Base-by-base conservation (phyloP, 2,329 filamentous ascomycete species). In the Juglanconis juglandina region DNA sequence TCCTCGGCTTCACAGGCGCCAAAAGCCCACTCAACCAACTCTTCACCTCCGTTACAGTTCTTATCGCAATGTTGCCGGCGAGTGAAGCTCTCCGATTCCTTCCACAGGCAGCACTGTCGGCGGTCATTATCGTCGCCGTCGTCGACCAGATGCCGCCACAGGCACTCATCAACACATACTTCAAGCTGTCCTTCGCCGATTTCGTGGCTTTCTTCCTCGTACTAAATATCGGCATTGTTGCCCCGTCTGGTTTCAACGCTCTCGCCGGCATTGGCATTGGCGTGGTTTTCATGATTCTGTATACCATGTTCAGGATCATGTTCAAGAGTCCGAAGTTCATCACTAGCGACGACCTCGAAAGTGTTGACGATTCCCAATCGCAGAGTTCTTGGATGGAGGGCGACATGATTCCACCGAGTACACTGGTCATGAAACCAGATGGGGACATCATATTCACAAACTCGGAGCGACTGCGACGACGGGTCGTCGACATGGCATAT, bases 11-110 rank as follows among this genome's bases (percentile, higher is more conserved):
- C 10, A 44, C 59, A n/a, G 53, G 59, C n/a, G 53, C 50, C 4
- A 57, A 42, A 35, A 57, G 53, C 42, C 59, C 59, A 3, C 50
- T 61, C n/a, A 61, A 35, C 49, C 59, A 60, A 11, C 33, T 56
- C 2, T 56, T 56, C n/a, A 48, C 53, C 5, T 60, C 54, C 5
- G 37, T 35, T 10, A 66, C 37, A 3, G 58, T 48, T 2, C 46
- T 60, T 13, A n/a, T 56, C 5, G 46, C 42, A 30, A 60, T 58
- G 48, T 44, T 59, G 51, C 50, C 51, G 3, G 6, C 48, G 30
- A 59, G 51, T 33, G 51, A 41, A 9, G 42, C 10, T 5, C 14
- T 59, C 13, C 34, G 57, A 2, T 59, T 59, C 17, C 30, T 59
- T 1, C 57, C 57, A 14, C 57, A 59, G 13, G 57, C 57, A 2